Conservation (phyloP, 352 stramenopile genomes). For the Globisporangium spinosum region DNA sequence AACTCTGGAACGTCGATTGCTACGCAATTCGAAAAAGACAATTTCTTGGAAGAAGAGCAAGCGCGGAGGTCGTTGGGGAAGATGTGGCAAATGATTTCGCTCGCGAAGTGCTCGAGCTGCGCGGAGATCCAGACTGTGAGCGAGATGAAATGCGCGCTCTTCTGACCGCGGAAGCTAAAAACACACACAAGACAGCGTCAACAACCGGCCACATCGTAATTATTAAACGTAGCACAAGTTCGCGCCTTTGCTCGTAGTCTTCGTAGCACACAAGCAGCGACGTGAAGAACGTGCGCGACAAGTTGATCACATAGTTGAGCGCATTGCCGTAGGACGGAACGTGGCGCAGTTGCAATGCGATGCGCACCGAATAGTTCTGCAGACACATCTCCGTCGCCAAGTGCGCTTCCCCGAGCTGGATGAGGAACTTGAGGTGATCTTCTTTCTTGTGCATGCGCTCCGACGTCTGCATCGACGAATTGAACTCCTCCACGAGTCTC, state of each 20-base stretch:
- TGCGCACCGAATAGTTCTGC: conserved; percentile 77
- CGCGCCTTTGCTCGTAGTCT: conserved; percentile 69
- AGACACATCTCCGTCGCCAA: conserved; percentile 79
- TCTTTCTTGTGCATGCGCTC: conserved; percentile 84
- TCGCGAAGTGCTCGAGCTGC: conserved; percentile 72
- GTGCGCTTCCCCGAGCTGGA: conserved; percentile 61
- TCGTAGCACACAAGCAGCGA: conserved; percentile 81
- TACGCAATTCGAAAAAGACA: conserved; percentile 20
- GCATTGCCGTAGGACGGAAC: conserved; percentile 70
- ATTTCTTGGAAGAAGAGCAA: conserved; percentile 1
- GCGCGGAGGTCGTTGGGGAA: conserved; percentile 45
- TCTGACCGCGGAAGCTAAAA: conserved; percentile 62
- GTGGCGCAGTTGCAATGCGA: conserved; percentile 68
- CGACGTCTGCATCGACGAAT: conserved; percentile 69
- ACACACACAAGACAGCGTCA: background rate
- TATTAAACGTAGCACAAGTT: background rate
- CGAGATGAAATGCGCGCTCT: conserved; percentile 70
- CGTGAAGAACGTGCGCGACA: conserved; percentile 84
- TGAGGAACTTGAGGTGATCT: conserved; percentile 68
- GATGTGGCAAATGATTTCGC: conserved; percentile 69
- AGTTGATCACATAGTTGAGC: conserved; percentile 80
- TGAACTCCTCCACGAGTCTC: conserved; percentile 71
- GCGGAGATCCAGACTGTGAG: conserved; percentile 81
- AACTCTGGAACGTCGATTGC: conserved; percentile 71
- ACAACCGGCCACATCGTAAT: background rate